Base-by-base conservation (phyloP, 768 basidiomycete genomes). In the Leucosporidium yakuticum region DNA sequence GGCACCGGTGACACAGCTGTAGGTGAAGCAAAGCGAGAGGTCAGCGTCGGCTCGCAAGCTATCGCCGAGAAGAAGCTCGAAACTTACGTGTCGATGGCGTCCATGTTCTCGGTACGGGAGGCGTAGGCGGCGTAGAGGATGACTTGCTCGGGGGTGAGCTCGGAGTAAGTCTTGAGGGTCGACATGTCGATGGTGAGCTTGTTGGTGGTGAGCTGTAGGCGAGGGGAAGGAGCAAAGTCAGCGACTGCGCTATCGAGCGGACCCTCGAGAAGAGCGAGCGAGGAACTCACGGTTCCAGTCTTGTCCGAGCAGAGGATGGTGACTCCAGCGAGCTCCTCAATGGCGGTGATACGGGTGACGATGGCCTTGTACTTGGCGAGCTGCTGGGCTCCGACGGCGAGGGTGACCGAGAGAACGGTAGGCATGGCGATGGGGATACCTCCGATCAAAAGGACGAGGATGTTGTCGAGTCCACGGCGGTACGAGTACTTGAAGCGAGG, bases 351-450 rank as follows among this genome's bases (percentile, higher is more conserved):
- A 84, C 94, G 94, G 63, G 95, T 98, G 80, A 98, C 95, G 74
- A 96, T 97, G 73, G 95, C 95, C 85, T 98, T 96, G 85, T 97
- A 91, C 84, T 94, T 94, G 76, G 95, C 94, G 73, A 98, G 87
- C 79, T 98, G 95, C 81, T 96, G 93, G 50, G 95, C 95, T 81
- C 95, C 95, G 78, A 98, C 94, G 62, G 95, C 95, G 77, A 97
- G 91, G 27, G 95, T 97, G 81, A 97, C 95, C 65, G 93, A 96
- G 69, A 98, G 81, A 73, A 97, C 94, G 69, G 95, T 98, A 74
- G 95, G 95, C 95, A 98, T 98, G 79, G 95, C 95, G 81, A 97
- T 98, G 77, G 95, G 95, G 78, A 98, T 98, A 83, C 95, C 95
- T 84, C 95, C 95, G 81, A 98, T 98, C 85, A 98, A 85, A 79